phyloP scores from a whole-genome alignment of 345 rosid species.

The Bruguiera parviflora region DNA sequence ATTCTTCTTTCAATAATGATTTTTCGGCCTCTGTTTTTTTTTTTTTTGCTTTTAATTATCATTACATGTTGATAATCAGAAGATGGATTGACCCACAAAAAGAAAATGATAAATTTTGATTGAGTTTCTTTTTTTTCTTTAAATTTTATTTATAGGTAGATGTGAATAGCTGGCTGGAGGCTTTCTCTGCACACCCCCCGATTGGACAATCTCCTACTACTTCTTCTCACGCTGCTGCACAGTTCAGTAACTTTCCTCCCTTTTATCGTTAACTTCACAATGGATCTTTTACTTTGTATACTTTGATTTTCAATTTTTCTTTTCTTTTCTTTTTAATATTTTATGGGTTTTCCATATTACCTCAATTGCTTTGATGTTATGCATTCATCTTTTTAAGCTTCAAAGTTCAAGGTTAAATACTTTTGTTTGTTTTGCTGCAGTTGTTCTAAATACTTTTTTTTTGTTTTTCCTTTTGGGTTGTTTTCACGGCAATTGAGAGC shows the following conservation, averaged over 20 bases:
- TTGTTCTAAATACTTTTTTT: background rate
- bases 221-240: conserved; percentile 44
- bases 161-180: conserved; percentile 84
- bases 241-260: conserved; percentile 31
- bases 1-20: background rate
- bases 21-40: too few relatives aligned
- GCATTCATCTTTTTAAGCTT: background rate
- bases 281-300: background rate
- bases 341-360: background rate
- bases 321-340: background rate
- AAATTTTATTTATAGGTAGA: conserved; percentile 38
- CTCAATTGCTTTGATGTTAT: background rate
- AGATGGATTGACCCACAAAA: too few relatives aligned
- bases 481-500: background rate
- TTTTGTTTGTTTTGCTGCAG: too few relatives aligned
- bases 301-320: background rate
- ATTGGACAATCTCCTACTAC: conserved; percentile 61
- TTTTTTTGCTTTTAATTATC: too few relatives aligned
- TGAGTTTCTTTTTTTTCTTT: background rate
- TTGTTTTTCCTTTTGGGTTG: background rate
- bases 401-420: too few relatives aligned
- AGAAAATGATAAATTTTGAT: too few relatives aligned
- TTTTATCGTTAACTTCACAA: background rate
- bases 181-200: conserved; percentile 87
- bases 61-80: too few relatives aligned